Percentiles rank a stretch among this genome's conserved stretches.
Evolutionary conservation across 73 alveolate species (phyloP).

Genomic region (Paramecium sonneborni): DNA sequence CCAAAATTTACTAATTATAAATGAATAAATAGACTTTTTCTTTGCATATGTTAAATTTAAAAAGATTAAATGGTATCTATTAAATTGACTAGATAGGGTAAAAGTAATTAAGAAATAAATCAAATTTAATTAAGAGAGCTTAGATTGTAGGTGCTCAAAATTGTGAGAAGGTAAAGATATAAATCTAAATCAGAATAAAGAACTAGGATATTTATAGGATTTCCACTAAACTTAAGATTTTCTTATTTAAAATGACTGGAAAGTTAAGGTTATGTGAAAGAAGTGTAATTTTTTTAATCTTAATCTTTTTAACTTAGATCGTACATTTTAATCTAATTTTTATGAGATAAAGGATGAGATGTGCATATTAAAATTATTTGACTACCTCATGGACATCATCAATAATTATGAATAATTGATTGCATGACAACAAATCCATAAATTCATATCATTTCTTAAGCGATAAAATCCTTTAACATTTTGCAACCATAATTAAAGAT

Average conservation of each 20-base stretch:
- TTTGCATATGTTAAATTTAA: slow-evolving; percentile 18
- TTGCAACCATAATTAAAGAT: too few relatives aligned
- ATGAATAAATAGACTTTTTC: too few relatives aligned
- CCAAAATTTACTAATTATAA: too few relatives aligned
- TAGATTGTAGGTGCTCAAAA: slow-evolving; percentile 22
- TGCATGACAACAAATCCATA: too few relatives aligned
- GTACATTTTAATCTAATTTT: background rate
- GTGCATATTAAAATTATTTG: too few relatives aligned
- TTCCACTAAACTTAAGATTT: background rate
- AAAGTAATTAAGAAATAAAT: background rate
- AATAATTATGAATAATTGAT: too few relatives aligned
- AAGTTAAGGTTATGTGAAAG: background rate
- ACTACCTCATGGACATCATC: too few relatives aligned
- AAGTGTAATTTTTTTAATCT: background rate
- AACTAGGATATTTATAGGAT: background rate
- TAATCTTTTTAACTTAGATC: background rate
- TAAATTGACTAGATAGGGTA: background rate
- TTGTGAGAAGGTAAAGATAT: background rate
- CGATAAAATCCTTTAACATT: too few relatives aligned
- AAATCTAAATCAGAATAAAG: background rate
- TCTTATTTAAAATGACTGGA: background rate
- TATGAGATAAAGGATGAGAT: background rate
- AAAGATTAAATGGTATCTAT: too few relatives aligned
- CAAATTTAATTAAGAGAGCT: background rate
- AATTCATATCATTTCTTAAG: too few relatives aligned